phyloP scores from a whole-genome alignment of 805 yeast genomes.

The Starmerella sp. region DNA sequence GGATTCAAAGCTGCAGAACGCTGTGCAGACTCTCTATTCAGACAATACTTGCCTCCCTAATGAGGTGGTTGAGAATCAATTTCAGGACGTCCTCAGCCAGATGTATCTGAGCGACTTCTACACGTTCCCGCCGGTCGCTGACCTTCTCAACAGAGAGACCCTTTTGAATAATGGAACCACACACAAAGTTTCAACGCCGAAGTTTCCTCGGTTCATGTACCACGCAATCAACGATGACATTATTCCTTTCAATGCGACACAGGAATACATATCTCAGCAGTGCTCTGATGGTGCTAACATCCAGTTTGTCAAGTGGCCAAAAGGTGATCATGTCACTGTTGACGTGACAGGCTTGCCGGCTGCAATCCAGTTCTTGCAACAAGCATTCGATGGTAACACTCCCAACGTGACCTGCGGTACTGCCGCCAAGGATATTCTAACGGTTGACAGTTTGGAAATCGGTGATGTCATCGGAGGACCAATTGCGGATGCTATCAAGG shows the following conservation, averaged over 20 bases:
- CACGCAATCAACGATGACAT: slow-evolving; percentile 22
- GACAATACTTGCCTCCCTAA: not conserved
- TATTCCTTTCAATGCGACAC: slow-evolving; percentile 17
- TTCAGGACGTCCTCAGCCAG: not conserved
- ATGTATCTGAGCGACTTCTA: not conserved
- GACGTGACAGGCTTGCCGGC: slow-evolving; percentile 7
- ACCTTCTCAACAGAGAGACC: not conserved
- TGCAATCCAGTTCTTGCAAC: slow-evolving; percentile 13
- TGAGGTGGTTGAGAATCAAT: not conserved
- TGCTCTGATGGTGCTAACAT: slow-evolving; percentile 9
- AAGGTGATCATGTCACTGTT: slow-evolving; percentile 6
- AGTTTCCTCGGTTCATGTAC: slow-evolving; percentile 20
- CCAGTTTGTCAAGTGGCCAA: slow-evolving; percentile 3
- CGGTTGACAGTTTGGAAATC: not conserved
- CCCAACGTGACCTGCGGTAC: slow-evolving; percentile 8
- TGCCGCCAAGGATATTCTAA: slow-evolving; percentile 4
- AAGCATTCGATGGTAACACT: slow-evolving; percentile 9
- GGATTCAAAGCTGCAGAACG: not conserved
- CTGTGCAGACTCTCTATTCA: not conserved
- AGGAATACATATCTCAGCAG: slow-evolving; percentile 10
- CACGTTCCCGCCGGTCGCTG: not conserved
- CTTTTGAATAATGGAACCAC: slow-evolving; percentile 1
- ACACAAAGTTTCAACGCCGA: slow-evolving; percentile 16
- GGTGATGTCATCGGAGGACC: too few relatives aligned
- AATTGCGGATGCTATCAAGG: too few relatives aligned